Evolutionary conservation across 306 rosid genomes (phyloP), one percentile per base, ranked within the genome.

Genomic region (Clitoria ternatea): DNA sequence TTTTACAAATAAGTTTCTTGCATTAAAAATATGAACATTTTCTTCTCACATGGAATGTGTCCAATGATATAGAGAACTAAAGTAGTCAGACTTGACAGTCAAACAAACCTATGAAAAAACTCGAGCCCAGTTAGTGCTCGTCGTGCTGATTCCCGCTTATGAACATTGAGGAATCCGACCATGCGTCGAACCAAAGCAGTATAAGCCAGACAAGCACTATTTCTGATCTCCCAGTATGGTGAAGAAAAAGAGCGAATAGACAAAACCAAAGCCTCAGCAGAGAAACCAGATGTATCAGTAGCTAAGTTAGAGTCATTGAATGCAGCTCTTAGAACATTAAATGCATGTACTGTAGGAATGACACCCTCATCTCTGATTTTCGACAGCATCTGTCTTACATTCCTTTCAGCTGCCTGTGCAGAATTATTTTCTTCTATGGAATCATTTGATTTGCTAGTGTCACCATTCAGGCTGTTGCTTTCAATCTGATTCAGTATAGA

Each of bases 181-280:
- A 87, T 89, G 69, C 99, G 97, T 48, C 97, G 92, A 39, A 94
- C 86, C 85, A 94, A 82, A 77, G 99, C 89, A 81, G 99, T 94
- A 78, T 85, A 94, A 57, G 97, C 92, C 63, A 84, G 88, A 79
- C 97, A 94, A 77, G 95, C 97, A 87, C 99, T 84, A 76, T 94
- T 94, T 42, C 97, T 84, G 39, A 94, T 88, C 84, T 94, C 99
- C 99, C 99, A 94, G 60, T 91, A 86, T 11, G 92, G 87, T 7
- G 99, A 94, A 70, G 99, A 94, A 87, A 94, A 94, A 19, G 99
- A 84, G 53, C 85, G 79, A 75, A 94, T 79, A 40, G 96, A 78
- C 73, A 91, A 78, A 76, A 87, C 72, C 77, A 94, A 79, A 69
- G 96, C 97, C 88, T 94, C 96, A 10, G 99, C 97, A 42, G 96